Evolutionary conservation across 1,284 basidiomycete genomes (phyloP).

Genomic region (Porogramme epimiltina): DNA sequence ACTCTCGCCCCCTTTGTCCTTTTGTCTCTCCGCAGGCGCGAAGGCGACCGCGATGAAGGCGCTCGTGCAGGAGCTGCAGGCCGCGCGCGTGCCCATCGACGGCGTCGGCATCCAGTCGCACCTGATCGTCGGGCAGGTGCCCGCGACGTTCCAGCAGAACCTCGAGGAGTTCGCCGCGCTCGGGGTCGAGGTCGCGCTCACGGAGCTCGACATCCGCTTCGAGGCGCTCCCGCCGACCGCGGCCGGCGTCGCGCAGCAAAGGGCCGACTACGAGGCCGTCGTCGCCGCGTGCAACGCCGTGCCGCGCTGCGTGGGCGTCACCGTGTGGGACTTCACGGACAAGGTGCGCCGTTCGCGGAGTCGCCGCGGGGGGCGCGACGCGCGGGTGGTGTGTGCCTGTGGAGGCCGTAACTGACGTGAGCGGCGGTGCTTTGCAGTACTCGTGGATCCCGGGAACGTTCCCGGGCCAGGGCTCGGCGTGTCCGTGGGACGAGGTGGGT

Average conservation of each 20-base stretch:
- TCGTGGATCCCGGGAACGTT: conserved; percentile 57
- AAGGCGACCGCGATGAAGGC: conserved; percentile 55
- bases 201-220: conserved; percentile 63
- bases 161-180: conserved; percentile 50
- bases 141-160: conserved; percentile 44
- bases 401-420: not conserved
- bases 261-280: conserved; percentile 56
- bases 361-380: too few species aligned
- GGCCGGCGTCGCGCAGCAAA: conserved; percentile 50
- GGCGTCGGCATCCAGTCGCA: conserved; percentile 59
- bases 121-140: conserved; percentile 52
- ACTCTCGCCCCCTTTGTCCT: not conserved
- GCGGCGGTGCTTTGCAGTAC: conserved; percentile 33
- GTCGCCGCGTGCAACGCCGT: conserved; percentile 55
- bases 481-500: conserved; percentile 49
- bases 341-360: conserved; percentile 27
- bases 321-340: conserved; percentile 57
- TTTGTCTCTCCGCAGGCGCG: conserved; percentile 32
- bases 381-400: too few species aligned
- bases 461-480: conserved; percentile 48
- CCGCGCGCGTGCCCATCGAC: conserved; percentile 52
- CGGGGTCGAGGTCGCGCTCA: conserved; percentile 60
- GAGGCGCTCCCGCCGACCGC: conserved; percentile 47
- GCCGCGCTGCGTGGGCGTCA: conserved; percentile 51
- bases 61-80: conserved; percentile 49